Evolutionary conservation across 2,329 filamentous ascomycete genomes (phyloP).

Genomic region (Pyrenophora seminiperda): DNA sequence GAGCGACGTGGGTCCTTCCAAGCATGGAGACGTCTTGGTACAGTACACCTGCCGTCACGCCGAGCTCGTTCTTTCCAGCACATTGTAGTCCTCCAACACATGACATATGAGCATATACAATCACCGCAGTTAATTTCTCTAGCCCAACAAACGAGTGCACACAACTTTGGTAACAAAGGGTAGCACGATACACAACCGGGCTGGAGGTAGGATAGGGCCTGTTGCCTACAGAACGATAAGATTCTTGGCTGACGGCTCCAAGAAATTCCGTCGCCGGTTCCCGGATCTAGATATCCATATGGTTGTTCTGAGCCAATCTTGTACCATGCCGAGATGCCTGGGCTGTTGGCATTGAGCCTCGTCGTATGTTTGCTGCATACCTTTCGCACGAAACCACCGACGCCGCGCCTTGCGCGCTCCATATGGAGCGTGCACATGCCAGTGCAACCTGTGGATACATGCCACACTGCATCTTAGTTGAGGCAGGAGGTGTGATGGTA

Average conservation of each 20-base stretch:
- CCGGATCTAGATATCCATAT: slow-evolving; percentile 19
- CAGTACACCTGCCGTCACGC: slow-evolving; percentile 21
- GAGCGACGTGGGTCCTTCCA: slow-evolving; percentile 40
- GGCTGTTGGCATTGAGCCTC: slow-evolving; percentile 27
- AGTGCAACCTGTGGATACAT: neutral
- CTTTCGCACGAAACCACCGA: slow-evolving; percentile 10
- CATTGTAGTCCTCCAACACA: neutral
- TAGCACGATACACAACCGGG: slow-evolving; percentile 2
- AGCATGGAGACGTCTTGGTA: slow-evolving; percentile 30
- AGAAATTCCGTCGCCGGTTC: slow-evolving; percentile 33
- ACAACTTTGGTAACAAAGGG: slow-evolving; percentile 7
- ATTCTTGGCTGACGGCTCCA: slow-evolving; percentile 43
- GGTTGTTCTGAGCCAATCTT: slow-evolving; percentile 20
- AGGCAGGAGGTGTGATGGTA: slow-evolving; percentile 1
- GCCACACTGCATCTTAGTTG: neutral
- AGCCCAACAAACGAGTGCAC: neutral
- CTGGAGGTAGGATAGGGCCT: slow-evolving; percentile 13
- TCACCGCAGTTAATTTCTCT: slow-evolving; percentile 10
- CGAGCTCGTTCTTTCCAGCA: slow-evolving; percentile 26
- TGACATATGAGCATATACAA: slow-evolving; percentile 3
- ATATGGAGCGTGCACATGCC: slow-evolving; percentile 1
- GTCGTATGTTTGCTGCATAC: slow-evolving; percentile 2
- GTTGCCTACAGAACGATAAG: slow-evolving; percentile 27
- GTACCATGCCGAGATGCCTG: slow-evolving; percentile 39
- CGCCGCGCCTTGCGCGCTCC: neutral